Evolutionary conservation across 768 basidiomycete species (phyloP), one percentile per base, ranked within the genome.

Genomic region (Boletus tylopilopsis): DNA sequence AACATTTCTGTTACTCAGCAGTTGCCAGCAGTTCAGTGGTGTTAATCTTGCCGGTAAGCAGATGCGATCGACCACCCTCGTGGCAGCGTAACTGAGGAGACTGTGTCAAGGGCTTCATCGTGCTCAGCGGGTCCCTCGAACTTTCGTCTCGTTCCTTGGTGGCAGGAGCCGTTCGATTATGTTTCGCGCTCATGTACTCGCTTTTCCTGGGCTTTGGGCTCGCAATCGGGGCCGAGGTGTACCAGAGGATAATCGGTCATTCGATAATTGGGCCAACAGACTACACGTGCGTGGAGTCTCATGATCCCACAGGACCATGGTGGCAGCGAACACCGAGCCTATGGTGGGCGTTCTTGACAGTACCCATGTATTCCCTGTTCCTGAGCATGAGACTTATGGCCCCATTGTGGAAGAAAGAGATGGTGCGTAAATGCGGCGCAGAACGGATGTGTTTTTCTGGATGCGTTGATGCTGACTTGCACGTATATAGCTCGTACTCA

Each of bases 121-220:
- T 87, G 10, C 76, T 87, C 13, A 77, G 73, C 57, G 92, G 86
- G 42, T 77, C 84, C 11, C 79, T 93, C 25, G 91, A 93, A 62
- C 69, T 92, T 19, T 80, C 88, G 50, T 85, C 88, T 4, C 79
- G 89, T 16, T 88, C 87, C 53, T 84, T 94, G 59, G 81, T 91
- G 25, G 76, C 88, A 0, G 90, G 92, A n/a, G 84, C 88, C 11
- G 90, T 93, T 27, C 77, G 89, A 33, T 73, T 93, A 15, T 87
- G 87, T 56, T 93, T 87, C 59, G 79, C 87, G 22, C 74, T 88
- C 45, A 76, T 87, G 49, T 94, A 93, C 61, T 83, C 86, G n/a
- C 72, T 85, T 16, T 85, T 84, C 64, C 73, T 87, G 8, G 85
- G 86, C 0, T 90, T 94, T 62, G 91, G 92, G 5, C 79, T 92